Evolutionary conservation across 352 stramenopile species (phyloP).

Genomic region (Elongisporangium prolatum): DNA sequence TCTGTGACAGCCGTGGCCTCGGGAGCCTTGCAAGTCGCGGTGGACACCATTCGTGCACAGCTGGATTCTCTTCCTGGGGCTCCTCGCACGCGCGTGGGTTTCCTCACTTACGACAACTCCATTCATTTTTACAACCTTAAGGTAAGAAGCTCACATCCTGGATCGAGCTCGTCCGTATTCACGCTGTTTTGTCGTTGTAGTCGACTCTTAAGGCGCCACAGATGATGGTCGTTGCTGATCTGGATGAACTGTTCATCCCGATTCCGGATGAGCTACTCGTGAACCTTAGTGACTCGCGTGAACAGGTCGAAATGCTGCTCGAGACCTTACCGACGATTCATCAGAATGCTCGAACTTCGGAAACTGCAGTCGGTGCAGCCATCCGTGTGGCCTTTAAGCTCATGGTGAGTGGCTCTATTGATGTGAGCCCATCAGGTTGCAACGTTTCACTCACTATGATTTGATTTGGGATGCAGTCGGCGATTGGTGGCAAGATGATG

Average conservation of each 20-base stretch:
- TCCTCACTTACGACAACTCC: slow-evolving; percentile 82
- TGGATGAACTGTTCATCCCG: slow-evolving; percentile 88
- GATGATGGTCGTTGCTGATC: slow-evolving; percentile 87
- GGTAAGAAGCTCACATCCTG: too few relatives aligned
- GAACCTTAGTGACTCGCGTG: slow-evolving; percentile 93
- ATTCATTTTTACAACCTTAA: slow-evolving; percentile 91
- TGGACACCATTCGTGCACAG: slow-evolving; percentile 78
- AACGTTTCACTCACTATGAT: not conserved
- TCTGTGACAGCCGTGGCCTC: slow-evolving; percentile 70
- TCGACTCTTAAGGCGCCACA: slow-evolving; percentile 78
- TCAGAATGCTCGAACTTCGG: slow-evolving; percentile 69
- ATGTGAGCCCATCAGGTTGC: not conserved
- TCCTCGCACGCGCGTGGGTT: slow-evolving; percentile 73
- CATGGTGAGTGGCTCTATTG: slow-evolving; percentile 86
- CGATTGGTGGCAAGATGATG: slow-evolving; percentile 86
- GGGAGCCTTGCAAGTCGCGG: slow-evolving; percentile 59
- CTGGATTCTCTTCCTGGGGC: slow-evolving; percentile 73
- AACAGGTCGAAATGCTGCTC: slow-evolving; percentile 94
- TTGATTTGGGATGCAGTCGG: slow-evolving; percentile 32
- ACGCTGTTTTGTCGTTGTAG: slow-evolving; percentile 62
- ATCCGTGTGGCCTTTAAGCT: slow-evolving; percentile 97
- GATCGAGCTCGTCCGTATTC: too few relatives aligned
- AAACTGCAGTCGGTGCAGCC: slow-evolving; percentile 76
- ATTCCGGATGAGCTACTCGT: slow-evolving; percentile 97
- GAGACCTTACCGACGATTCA: slow-evolving; percentile 92